Percentiles rank a stretch among this genome's conserved stretches.
phyloP scores from a whole-genome alignment of 257 asterid species.

The Echites panduratus region DNA sequence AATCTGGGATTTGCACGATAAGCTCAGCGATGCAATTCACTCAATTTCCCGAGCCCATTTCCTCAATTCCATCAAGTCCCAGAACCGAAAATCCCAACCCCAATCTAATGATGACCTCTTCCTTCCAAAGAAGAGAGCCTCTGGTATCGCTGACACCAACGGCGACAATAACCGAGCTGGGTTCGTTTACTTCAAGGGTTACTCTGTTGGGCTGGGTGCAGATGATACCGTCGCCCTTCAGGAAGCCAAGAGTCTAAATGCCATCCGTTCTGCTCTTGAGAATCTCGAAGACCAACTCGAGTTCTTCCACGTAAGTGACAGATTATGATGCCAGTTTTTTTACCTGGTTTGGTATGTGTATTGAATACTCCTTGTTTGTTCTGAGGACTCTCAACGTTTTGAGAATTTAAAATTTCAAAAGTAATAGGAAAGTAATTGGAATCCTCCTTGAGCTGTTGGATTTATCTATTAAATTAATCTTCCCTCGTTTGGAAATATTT shows the following conservation, averaged over 20 bases:
- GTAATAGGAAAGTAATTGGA: not conserved
- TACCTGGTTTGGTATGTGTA: not conserved
- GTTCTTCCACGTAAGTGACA: slow-evolving; percentile 56
- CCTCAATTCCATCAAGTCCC: slow-evolving; percentile 59
- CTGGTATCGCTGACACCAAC: not conserved
- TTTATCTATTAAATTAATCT: not conserved
- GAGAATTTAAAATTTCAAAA: not conserved
- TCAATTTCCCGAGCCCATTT: slow-evolving; percentile 80
- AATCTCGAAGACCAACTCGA: slow-evolving; percentile 96
- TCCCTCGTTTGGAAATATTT: not conserved
- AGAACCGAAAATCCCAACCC: slow-evolving; percentile 20
- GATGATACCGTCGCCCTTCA: slow-evolving; percentile 57
- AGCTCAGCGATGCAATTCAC: slow-evolving; percentile 95
- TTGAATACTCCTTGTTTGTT: not conserved
- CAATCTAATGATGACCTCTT: slow-evolving; percentile 4
- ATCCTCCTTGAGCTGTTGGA: not conserved
- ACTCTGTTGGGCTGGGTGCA: slow-evolving; percentile 42
- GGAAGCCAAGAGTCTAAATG: slow-evolving; percentile 85
- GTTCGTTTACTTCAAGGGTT: slow-evolving; percentile 72
- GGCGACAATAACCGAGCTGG: slow-evolving; percentile 33
- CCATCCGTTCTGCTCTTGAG: slow-evolving; percentile 88
- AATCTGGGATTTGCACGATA: slow-evolving; percentile 94
- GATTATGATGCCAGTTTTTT: not conserved
- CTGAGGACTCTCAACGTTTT: not conserved
- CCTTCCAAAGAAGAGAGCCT: slow-evolving; percentile 6